Conservation (phyloP, 139 green algal genomes). For the Chlorella sp. region DNA sequence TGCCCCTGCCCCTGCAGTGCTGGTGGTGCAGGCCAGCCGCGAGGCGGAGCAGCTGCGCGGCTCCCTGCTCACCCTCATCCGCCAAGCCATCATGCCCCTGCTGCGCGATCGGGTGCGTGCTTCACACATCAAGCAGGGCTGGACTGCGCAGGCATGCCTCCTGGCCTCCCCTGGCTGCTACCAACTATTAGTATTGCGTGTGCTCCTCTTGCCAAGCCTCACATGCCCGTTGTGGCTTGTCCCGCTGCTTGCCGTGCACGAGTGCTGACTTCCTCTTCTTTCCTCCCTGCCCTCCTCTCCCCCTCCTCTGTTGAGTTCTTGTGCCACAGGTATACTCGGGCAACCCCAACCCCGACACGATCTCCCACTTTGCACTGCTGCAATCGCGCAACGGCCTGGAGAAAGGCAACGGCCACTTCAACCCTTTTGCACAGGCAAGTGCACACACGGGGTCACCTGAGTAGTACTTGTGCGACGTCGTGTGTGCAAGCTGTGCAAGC, state of each 20-base stretch:
- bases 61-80: slow-evolving; percentile 39
- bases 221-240: neutral
- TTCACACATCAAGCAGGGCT: neutral
- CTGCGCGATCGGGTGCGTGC: neutral
- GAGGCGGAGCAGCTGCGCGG: slow-evolving; percentile 43
- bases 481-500: no score
- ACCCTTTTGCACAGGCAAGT: neutral
- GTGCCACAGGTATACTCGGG: slow-evolving; percentile 43
- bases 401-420: neutral
- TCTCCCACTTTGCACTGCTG: slow-evolving; percentile 35
- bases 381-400: neutral
- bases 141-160: no score
- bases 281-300: neutral
- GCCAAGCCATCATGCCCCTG: slow-evolving; percentile 31
- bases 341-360: slow-evolving; percentile 38
- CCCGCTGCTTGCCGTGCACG: neutral
- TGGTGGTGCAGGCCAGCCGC: slow-evolving; percentile 41
- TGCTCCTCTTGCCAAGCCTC: no score
- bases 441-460: neutral
- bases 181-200: no score
- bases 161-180: no score
- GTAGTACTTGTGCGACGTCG: no score
- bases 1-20: neutral
- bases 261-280: neutral
- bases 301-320: neutral